phyloP scores from a whole-genome alignment of 2,329 filamentous ascomycete genomes.

The Raffaelea deltoideospora region DNA sequence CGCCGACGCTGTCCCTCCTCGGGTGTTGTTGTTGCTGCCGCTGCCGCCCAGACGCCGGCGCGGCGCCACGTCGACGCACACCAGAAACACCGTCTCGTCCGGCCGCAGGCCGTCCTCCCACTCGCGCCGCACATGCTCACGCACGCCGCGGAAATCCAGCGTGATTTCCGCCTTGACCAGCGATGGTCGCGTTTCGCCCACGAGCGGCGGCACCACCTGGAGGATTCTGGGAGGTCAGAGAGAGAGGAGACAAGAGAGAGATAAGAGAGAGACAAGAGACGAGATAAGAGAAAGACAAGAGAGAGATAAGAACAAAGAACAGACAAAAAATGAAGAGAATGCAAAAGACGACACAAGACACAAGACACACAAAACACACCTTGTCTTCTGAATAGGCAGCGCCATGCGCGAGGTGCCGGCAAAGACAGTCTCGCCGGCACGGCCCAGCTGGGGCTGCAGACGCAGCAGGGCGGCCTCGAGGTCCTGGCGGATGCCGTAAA shows the following conservation, averaged over 20 bases:
- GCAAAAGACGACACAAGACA: constrained; percentile 10
- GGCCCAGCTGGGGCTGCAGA: constrained; percentile 52
- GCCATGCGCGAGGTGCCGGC: constrained; percentile 86
- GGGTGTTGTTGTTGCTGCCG: constrained; percentile 17
- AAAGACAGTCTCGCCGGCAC: constrained; percentile 56
- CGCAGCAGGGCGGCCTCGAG: constrained; percentile 71
- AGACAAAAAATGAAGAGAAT: background rate
- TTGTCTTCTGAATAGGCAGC: constrained; percentile 68
- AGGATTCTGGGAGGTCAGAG: constrained; percentile 40
- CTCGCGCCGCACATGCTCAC: constrained; percentile 60
- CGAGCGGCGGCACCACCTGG: constrained; percentile 67
- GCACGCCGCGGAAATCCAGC: constrained; percentile 68
- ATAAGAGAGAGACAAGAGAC: background rate
- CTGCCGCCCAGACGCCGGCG: constrained; percentile 39
- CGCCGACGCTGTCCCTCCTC: too few relatives aligned
- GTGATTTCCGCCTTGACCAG: constrained; percentile 74
- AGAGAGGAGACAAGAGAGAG: background rate
- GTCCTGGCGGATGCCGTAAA: constrained; percentile 86
- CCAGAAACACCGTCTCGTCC: constrained; percentile 80
- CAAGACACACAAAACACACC: too few relatives aligned
- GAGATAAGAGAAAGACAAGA: too few relatives aligned
- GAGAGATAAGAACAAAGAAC: background rate
- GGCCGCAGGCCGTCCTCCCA: constrained; percentile 82
- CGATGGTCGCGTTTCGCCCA: constrained; percentile 73
- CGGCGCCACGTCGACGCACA: constrained; percentile 54